Evolutionary conservation across 148 eudicot species (phyloP).

Genomic region (Polygonum aviculare): DNA sequence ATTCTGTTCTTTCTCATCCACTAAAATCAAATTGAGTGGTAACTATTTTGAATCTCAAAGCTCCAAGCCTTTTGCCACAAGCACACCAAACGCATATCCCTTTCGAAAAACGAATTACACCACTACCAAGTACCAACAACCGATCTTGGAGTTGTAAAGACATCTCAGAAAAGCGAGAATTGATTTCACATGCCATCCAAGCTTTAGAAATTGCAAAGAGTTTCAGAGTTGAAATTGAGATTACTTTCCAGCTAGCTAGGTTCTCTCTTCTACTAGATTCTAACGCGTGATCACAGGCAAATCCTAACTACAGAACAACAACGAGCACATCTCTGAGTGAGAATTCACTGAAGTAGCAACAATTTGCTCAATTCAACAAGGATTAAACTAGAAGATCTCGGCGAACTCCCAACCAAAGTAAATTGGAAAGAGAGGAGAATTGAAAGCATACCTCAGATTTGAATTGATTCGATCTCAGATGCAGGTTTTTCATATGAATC

Average conservation of each 20-base stretch:
- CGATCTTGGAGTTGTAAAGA: not conserved
- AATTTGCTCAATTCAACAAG: not conserved
- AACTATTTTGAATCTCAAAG: too few species aligned
- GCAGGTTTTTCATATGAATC: too few species aligned
- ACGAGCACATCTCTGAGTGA: not conserved
- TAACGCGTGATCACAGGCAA: not conserved
- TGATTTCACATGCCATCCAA: not conserved
- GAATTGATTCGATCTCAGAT: slow-evolving; percentile 11
- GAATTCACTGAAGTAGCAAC: not conserved
- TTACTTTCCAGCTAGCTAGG: not conserved
- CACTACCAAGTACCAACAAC: not conserved
- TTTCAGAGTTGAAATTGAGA: not conserved
- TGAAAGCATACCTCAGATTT: not conserved
- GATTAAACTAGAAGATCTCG: not conserved
- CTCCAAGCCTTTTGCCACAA: not conserved
- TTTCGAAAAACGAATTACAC: not conserved
- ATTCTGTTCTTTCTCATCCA: not conserved
- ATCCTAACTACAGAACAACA: not conserved
- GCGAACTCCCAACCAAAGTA: slow-evolving; percentile 3
- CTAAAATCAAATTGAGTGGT: not conserved
- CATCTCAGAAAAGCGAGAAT: not conserved
- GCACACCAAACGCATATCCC: not conserved
- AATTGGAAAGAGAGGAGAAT: not conserved
- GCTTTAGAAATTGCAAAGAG: not conserved
- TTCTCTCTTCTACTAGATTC: not conserved